These are phyloP conservation scores for Sphaerulina vaccinii DNA, from an alignment of 2,329 filamentous ascomycete species.

Conservation along the genomic window DNA sequence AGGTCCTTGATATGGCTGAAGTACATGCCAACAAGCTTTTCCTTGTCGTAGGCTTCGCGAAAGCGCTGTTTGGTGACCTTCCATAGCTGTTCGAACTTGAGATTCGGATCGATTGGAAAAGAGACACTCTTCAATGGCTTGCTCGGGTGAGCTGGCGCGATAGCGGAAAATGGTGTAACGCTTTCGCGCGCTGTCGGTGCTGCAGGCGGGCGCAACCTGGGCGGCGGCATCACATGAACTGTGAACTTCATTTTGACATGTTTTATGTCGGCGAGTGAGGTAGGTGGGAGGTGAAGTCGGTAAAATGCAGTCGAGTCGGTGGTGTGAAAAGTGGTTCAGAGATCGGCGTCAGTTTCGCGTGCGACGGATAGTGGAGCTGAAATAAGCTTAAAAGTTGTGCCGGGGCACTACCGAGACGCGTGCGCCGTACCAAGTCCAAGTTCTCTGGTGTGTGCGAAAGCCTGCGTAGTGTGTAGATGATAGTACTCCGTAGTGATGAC, in stretches of 20 bases:
- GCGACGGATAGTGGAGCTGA: neutral
- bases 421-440: too few relatives aligned
- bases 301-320: neutral
- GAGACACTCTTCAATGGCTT: slow-evolving; percentile 1
- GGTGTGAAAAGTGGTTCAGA: too few relatives aligned
- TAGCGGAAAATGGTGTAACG: neutral
- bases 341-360: neutral
- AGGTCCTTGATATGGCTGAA: slow-evolving; percentile 8
- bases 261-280: neutral
- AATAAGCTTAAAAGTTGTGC: neutral
- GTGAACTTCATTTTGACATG: slow-evolving; percentile 15
- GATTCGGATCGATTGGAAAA: slow-evolving; percentile 1
- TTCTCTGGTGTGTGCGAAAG: too few relatives aligned
- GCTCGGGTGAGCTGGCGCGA: neutral
- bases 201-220: slow-evolving; percentile 6
- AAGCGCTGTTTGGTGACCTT: slow-evolving; percentile 4
- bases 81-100: slow-evolving; percentile 7
- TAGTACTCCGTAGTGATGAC: too few relatives aligned
- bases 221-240: slow-evolving; percentile 11
- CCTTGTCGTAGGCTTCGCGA: neutral
- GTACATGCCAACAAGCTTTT: slow-evolving; percentile 5
- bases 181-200: neutral
- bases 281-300: neutral
- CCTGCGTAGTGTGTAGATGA: too few relatives aligned
- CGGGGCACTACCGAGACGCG: too few relatives aligned